Evolutionary conservation across 164 flowering plant species (phyloP), one percentile per base, ranked within the genome.

Genomic region (Vitis rupestris): DNA sequence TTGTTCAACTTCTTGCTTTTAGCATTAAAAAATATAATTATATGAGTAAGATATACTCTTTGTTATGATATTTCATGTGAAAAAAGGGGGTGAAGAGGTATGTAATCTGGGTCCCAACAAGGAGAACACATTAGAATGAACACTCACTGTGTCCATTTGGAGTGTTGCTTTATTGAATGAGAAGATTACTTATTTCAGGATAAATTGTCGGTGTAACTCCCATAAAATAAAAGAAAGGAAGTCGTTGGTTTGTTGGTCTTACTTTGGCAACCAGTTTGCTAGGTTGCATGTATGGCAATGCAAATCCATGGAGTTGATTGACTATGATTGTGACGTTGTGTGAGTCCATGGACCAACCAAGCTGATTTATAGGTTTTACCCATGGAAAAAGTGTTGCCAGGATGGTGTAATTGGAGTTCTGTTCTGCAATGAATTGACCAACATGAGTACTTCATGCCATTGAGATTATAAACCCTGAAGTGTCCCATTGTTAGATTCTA

Each of bases 1-100:
- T 68, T 48, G 82, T 76, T 65, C 27, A 4, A 2, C 44, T 3
- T 44, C n/a, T 59, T 66, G 13, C 50, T 68, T 69, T 73, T 55
- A 19, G 19, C 55, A 8, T 50, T 44, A 15, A 50, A 17, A 10
- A 62, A 53, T 27, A n/a, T 51, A 30, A 64, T n/a, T 56, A 53
- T 53, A 47, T 4, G 8, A 31, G 49, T 50, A 10, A 29, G 48
- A 30, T 68, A 23, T 53, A 31, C 7, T 8, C 13, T 19, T 55
- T 50, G 63, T 14, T n/a, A 47, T 29, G 30, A 44, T 29, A 37
- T n/a, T 61, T n/a, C 61, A 10, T 17, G 50, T 47, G 44, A 14
- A 53, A 13, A 53, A 53, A 5, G 0, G 15, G n/a, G n/a, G 16
- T 3, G 19, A 2, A 6, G 11, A 10, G 16, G 29, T 57, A n/a